Percentiles rank a stretch among this genome's conserved stretches.
phyloP scores from a whole-genome alignment of 83 land plant genomes.

The Isoetes engelmannii region DNA sequence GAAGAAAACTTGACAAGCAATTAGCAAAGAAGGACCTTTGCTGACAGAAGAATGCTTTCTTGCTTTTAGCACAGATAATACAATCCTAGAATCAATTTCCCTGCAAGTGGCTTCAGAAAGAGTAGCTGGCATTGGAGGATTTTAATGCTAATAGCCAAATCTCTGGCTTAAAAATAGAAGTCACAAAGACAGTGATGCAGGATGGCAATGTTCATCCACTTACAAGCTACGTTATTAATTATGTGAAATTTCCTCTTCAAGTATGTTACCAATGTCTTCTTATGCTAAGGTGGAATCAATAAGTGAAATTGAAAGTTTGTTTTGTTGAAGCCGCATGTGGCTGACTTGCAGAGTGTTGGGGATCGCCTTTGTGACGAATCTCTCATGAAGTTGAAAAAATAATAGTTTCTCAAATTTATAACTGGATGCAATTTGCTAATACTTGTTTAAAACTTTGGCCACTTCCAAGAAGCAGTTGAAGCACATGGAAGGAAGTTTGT shows the following conservation, averaged over 20 bases:
- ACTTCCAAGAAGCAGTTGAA: conserved; percentile 6
- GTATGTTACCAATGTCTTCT: no score
- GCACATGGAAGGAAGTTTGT: conserved; percentile 9
- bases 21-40: no score
- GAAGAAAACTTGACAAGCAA: no score
- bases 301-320: neutral
- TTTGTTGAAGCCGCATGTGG: neutral
- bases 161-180: no score
- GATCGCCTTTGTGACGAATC: neutral
- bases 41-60: no score
- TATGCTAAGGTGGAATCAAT: neutral
- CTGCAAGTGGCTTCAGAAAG: no score
- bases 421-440: neutral
- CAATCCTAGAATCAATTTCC: no score
- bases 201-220: conserved; percentile 57
- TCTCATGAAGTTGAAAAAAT: neutral
- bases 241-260: conserved; percentile 51
- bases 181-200: conserved; percentile 36
- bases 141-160: no score
- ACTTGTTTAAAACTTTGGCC: neutral
- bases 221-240: conserved; percentile 53
- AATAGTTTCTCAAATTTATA: neutral
- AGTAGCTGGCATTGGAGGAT: no score
- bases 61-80: no score
- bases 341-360: conserved; percentile 6